A percentile compares a stretch with the other conserved stretches of the same genome.
Conservation (phyloP, 2,329 filamentous ascomycete genomes). For the Arthroderma uncinatum region DNA sequence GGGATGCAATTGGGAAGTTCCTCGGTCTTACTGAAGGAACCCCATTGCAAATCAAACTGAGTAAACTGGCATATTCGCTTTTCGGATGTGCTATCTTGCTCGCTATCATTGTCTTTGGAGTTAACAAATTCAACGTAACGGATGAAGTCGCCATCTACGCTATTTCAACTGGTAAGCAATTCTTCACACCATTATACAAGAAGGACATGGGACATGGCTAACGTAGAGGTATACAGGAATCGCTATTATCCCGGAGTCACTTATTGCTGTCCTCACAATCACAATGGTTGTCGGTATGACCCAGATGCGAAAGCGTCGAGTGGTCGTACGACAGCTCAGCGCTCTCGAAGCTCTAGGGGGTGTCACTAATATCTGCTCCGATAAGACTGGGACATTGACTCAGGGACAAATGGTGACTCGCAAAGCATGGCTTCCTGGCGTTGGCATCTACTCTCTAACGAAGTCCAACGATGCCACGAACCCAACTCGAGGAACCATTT, state of each 20-base stretch:
- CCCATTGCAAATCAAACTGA: slow-evolving; percentile 72
- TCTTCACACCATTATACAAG: not conserved
- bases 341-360: slow-evolving; percentile 47
- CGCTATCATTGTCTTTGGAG: slow-evolving; percentile 52
- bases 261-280: slow-evolving; percentile 53
- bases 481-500: slow-evolving; percentile 42
- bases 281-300: slow-evolving; percentile 49
- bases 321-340: slow-evolving; percentile 44
- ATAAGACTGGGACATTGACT: slow-evolving; percentile 47
- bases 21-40: slow-evolving; percentile 59
- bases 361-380: slow-evolving; percentile 48
- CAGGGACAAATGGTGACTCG: slow-evolving; percentile 51
- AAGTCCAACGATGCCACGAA: slow-evolving; percentile 45
- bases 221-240: slow-evolving; percentile 28
- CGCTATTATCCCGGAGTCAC: slow-evolving; percentile 52
- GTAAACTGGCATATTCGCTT: slow-evolving; percentile 70
- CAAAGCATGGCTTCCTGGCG: slow-evolving; percentile 46
- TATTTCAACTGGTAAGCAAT: slow-evolving; percentile 39
- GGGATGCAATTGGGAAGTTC: slow-evolving; percentile 43
- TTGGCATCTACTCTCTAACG: slow-evolving; percentile 43
- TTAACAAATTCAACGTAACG: slow-evolving; percentile 45
- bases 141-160: slow-evolving; percentile 51
- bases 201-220: slow-evolving; percentile 12
- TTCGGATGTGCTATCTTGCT: slow-evolving; percentile 59
- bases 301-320: slow-evolving; percentile 42